Evolutionary conservation across 768 basidiomycete species (phyloP).

Genomic region (Infundibulicybe gibba): DNA sequence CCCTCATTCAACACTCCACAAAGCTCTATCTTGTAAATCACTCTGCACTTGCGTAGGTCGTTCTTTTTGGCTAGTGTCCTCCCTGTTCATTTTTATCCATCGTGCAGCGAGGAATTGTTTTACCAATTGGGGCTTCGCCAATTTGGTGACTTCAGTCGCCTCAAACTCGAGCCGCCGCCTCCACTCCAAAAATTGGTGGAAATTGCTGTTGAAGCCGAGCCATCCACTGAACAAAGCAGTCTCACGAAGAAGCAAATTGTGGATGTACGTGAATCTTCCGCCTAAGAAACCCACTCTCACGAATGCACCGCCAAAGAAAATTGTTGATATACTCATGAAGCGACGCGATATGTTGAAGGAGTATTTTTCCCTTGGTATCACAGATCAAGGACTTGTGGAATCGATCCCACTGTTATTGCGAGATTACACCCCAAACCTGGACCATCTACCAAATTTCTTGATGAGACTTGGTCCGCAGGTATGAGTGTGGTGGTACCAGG

Average conservation of each 20-base stretch:
- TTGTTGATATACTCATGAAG: constrained; percentile 53
- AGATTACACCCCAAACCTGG: constrained; percentile 88
- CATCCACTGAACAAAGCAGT: constrained; percentile 49
- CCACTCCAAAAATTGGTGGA: constrained; percentile 64
- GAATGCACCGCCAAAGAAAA: constrained; percentile 40
- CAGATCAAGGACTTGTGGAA: constrained; percentile 62
- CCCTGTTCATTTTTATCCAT: neutral
- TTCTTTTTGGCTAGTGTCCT: neutral
- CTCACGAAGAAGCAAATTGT: constrained; percentile 62
- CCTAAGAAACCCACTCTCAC: neutral
- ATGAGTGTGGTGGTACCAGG: constrained; percentile 5
- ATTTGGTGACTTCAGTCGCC: constrained; percentile 76
- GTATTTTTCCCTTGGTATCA: constrained; percentile 82
- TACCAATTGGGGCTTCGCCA: constrained; percentile 92
- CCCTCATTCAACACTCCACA: constrained; percentile 83
- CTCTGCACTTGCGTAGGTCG: constrained; percentile 72
- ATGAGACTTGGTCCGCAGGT: constrained; percentile 94
- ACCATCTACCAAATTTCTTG: constrained; percentile 84
- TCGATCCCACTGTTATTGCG: constrained; percentile 78
- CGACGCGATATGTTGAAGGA: constrained; percentile 85
- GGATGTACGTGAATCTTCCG: constrained; percentile 42
- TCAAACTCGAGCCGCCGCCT: constrained; percentile 84
- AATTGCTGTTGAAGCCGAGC: constrained; percentile 75
- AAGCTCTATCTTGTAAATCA: constrained; percentile 91
- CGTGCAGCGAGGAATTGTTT: constrained; percentile 82